Evolutionary conservation across 139 green algal genomes (phyloP), one percentile per base, ranked within the genome.

Genomic region (Eudorina sp.): DNA sequence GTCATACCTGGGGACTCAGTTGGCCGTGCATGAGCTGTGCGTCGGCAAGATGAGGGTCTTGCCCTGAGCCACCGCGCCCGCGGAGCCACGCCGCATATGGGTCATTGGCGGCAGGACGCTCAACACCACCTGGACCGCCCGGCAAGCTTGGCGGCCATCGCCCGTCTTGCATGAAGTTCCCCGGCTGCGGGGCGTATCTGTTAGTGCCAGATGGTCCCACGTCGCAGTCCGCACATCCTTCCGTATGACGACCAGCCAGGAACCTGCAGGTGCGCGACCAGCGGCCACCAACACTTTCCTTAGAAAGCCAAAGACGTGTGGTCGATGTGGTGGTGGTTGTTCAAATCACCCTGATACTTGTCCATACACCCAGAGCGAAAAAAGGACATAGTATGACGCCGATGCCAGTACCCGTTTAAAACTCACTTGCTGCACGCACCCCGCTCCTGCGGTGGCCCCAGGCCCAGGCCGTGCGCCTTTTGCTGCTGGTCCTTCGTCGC

Each of bases 1-100:
- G n/a, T 58, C 51, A 41, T n/a, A 80, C 72, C 72, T 80, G 72
- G 4, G 72, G 72, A 8, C 72, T 80, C 23, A 80, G 72, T 23
- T 60, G 72, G 29, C 72, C 72, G 1, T 45, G 72, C 3, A 43
- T 43, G 9, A 80, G 34, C 66, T 48, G 2, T 25, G 34, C 66
- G 23, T 75, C 66, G 9, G 36, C 66, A 25, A 75, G 34, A 13
- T 45, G 36, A 14, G 36, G 51, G 51, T 58, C 51, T 25, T 58
- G 51, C 51, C 13, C 13, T 58, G 34, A 34, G 25, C 23, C 34
- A 27, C 18, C 34, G 38, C 36, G 66, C 16, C 66, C 66, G 36
- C 34, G 18, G 36, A 75, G 66, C 66, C 66, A 75, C 6, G 66
- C 66, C 34, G 66, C 66, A 46, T 75, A 75, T 46, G 66, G 66